Base-by-base conservation (phyloP, 495 filamentous ascomycete species). In the Penicillium parvum region DNA sequence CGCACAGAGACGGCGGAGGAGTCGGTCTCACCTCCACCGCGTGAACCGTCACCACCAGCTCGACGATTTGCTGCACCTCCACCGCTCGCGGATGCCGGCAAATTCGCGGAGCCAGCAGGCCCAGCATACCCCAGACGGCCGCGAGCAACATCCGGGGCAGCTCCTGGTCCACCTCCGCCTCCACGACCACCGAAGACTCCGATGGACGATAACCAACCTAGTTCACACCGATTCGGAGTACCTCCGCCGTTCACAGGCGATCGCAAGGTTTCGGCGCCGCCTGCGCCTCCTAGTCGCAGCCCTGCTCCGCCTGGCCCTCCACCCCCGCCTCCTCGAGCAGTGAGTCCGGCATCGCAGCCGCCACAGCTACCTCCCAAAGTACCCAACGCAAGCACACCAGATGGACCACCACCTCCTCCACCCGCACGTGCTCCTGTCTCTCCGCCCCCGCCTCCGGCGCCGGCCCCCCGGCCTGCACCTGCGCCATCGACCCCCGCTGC, bases 101-200 rank as follows among this genome's bases (percentile, higher is more conserved):
- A 86, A 61, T 91, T 75, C 52, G 82, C 81, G 3, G 68, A 82
- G 53, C 65, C 72, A 14, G 73, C 74, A 23, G 63, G 68, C 12
- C 78, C 77, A 22, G 56, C 70, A 5, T 68, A 72, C 7, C 75
- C 79, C 11, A 56, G 63, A 21, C 72, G 83, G 43, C 70, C 73
- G 27, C 72, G 82, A 42, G 79, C 84, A 28, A 45, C 66, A 18
- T 84, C 83, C 8, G 64, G 79, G 10, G 65, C 77, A 14, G 78
- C 76, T 28, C 72, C 84, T 15, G 88, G 83, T 2, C 87, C 90
- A 12, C 85, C 88, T 3, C 88, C 90, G 23, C 90, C 90, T 14
- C 90, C 90, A 6, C 74, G 88, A 51, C 90, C 90, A 26, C 86
- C 90, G 2, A 96, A 96, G 64, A 85, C 80, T 3, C 86, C 88